Evolutionary conservation across 371 early-diverging fungal genomes (phyloP).

Genomic region (Parasitella parasitica): DNA sequence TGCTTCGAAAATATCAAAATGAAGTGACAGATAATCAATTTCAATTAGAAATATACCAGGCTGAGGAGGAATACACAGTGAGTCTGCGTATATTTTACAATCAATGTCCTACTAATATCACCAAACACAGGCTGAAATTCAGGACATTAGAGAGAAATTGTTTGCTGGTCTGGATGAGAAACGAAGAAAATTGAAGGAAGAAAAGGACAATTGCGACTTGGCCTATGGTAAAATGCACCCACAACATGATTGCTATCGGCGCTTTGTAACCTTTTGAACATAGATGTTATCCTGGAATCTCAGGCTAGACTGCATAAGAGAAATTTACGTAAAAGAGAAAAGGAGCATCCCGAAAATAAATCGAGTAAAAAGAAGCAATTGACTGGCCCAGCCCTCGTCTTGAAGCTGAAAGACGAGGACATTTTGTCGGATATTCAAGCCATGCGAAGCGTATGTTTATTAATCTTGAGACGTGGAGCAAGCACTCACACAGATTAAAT

Average conservation of each 20-base stretch:
- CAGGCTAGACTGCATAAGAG: slow-evolving; percentile 40
- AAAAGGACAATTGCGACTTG: slow-evolving; percentile 80
- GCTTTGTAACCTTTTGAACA: background rate
- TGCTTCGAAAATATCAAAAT: slow-evolving; percentile 70
- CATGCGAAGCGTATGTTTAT: slow-evolving; percentile 37
- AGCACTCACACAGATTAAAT: background rate
- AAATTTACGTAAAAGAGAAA: slow-evolving; percentile 41
- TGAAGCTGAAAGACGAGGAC: slow-evolving; percentile 43
- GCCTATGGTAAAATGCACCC: slow-evolving; percentile 54
- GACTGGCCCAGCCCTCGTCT: slow-evolving; percentile 41
- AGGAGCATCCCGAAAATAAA: slow-evolving; percentile 39
- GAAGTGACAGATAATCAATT: slow-evolving; percentile 68
- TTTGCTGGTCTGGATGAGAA: slow-evolving; percentile 74
- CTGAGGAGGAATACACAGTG: slow-evolving; percentile 63
- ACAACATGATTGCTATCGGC: background rate
- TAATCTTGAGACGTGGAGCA: background rate
- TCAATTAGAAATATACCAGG: slow-evolving; percentile 51
- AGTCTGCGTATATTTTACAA: background rate
- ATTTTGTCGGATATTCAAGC: slow-evolving; percentile 37
- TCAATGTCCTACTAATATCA: background rate
- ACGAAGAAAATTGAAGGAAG: slow-evolving; percentile 76
- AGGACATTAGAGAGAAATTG: slow-evolving; percentile 72
- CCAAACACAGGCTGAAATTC: slow-evolving; percentile 54
- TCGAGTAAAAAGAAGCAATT: slow-evolving; percentile 41
- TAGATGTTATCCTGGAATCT: slow-evolving; percentile 41